These are phyloP conservation scores for Spinacia oleracea DNA, from an alignment of 179 eudicot species.

Conservation along the genomic window DNA sequence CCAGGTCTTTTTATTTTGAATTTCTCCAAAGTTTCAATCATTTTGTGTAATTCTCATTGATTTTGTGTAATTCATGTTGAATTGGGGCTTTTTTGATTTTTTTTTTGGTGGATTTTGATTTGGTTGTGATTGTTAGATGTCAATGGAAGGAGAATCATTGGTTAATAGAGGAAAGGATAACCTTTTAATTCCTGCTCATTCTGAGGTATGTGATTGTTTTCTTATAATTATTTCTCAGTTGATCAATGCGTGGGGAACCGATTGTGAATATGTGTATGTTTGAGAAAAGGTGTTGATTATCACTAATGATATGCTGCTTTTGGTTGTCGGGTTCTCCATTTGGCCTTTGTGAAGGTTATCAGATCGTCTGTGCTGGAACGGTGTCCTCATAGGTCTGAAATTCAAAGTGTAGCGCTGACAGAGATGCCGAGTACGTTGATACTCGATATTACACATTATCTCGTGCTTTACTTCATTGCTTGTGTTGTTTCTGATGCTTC, in stretches of 20 bases:
- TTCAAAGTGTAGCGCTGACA: conserved; percentile 58
- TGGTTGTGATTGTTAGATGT: conserved; percentile 1
- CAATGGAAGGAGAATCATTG: conserved; percentile 3
- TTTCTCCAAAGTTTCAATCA: neutral
- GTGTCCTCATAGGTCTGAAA: conserved; percentile 62
- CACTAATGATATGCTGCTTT: neutral
- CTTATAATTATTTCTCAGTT: neutral
- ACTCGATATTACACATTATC: neutral
- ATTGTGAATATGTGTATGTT: neutral
- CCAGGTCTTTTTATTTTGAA: neutral
- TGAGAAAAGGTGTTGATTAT: neutral
- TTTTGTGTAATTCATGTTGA: neutral
- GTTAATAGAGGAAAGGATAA: conserved; percentile 18
- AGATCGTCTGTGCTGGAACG: conserved; percentile 4
- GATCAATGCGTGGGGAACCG: neutral
- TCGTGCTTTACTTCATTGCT: neutral
- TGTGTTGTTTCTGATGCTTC: neutral
- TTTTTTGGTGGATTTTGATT: neutral
- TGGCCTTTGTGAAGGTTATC: conserved; percentile 12
- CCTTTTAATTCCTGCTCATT: conserved; percentile 13
- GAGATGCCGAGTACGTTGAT: conserved; percentile 42
- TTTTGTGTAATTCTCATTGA: neutral
- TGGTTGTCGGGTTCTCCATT: neutral
- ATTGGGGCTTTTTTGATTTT: neutral
- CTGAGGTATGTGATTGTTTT: conserved; percentile 16